phyloP scores from a whole-genome alignment of 441 rosid species.

The Croton setiger region DNA sequence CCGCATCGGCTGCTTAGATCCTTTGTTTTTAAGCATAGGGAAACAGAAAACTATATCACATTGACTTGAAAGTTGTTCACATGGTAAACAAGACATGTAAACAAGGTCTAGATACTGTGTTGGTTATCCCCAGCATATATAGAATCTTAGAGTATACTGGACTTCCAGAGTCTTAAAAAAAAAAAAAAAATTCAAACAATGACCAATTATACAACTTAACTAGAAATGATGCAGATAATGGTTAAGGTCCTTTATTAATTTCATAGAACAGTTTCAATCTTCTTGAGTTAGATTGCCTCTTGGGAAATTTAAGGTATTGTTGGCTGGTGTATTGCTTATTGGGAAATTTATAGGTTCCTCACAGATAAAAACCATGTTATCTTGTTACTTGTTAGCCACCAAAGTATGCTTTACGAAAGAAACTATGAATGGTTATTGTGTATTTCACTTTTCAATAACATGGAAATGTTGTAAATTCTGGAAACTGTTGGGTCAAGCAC shows the following conservation, averaged over 20 bases:
- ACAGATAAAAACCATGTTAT: neutral
- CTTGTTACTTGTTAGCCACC: neutral
- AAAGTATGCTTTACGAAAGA: neutral
- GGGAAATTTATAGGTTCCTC: neutral
- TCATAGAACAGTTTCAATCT: neutral
- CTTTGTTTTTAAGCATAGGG: neutral
- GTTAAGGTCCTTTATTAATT: neutral
- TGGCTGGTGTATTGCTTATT: neutral
- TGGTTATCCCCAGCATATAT: neutral
- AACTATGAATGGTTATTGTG: neutral
- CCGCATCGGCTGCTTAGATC: neutral
- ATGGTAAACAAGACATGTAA: neutral
- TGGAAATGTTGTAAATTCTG: neutral
- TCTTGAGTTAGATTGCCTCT: neutral
- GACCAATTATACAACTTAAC: neutral
- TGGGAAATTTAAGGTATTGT: neutral
- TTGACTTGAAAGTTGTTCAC: neutral
- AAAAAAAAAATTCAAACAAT: neutral
- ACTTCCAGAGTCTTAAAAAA: neutral
- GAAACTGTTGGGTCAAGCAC: neutral
- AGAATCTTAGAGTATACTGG: neutral
- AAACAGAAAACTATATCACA: too few species aligned
- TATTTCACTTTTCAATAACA: neutral
- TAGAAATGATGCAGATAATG: neutral
- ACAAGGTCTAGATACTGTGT: neutral